A percentile compares a stretch with the other conserved stretches of the same genome.
phyloP scores from a whole-genome alignment of 352 stramenopile genomes.

The Albugo laibachii region DNA sequence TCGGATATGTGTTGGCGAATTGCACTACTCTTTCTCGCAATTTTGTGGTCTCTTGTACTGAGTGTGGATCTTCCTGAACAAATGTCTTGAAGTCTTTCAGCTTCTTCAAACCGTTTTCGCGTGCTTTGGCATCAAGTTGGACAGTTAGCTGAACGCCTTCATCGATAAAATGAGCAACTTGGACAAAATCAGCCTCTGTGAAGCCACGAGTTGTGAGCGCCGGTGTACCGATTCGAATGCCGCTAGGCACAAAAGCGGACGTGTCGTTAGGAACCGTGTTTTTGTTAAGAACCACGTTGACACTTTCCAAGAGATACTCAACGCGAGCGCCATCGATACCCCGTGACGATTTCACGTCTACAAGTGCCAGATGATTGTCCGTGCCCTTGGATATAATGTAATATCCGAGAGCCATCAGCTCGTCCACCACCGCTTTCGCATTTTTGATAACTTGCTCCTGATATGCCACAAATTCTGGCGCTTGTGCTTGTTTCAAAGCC shows the following conservation, averaged over 20 bases:
- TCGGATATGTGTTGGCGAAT: conserved; percentile 92
- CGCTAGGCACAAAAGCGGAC: conserved; percentile 90
- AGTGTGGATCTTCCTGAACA: conserved; percentile 30
- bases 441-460: conserved; percentile 91
- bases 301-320: conserved; percentile 91
- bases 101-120: conserved; percentile 88
- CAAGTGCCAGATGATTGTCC: conserved; percentile 96
- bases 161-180: conserved; percentile 92
- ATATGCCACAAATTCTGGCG: conserved; percentile 94
- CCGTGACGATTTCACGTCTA: conserved; percentile 90
- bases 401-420: conserved; percentile 86
- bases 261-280: conserved; percentile 97
- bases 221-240: conserved; percentile 92
- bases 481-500: conserved; percentile 90
- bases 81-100: conserved; percentile 81
- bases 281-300: conserved; percentile 98
- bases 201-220: conserved; percentile 91
- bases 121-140: conserved; percentile 76
- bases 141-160: conserved; percentile 85
- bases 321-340: conserved; percentile 90
- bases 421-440: conserved; percentile 70
- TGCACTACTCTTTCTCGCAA: conserved; percentile 80
- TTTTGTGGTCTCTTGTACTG: conserved; percentile 35
- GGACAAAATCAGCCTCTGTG: conserved; percentile 88
- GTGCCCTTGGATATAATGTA: conserved; percentile 94